These are phyloP conservation scores for Pogostemon cablin DNA, from an alignment of 257 asterid species.

Conservation along the genomic window DNA sequence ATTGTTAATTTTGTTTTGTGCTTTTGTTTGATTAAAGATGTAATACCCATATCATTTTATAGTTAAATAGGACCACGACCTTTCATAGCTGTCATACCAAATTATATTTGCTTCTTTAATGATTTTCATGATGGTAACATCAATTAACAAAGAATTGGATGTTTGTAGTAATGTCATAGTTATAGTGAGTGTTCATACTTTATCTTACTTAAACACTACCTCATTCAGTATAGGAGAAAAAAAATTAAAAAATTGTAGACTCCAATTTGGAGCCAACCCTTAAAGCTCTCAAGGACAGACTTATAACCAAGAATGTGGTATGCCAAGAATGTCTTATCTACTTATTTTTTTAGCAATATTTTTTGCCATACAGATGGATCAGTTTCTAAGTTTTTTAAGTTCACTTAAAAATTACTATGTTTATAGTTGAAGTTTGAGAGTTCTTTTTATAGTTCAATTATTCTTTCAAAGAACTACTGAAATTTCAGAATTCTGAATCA, in stretches of 20 bases:
- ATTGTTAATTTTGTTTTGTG: too few species aligned
- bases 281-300: conserved; percentile 96
- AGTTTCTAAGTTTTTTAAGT: too few species aligned
- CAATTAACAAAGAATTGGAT: not conserved
- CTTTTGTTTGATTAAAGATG: too few species aligned
- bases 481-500: too few species aligned
- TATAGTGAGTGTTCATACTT: not conserved
- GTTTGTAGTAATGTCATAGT: not conserved
- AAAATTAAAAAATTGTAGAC: conserved; percentile 69
- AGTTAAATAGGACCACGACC: too few species aligned
- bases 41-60: too few species aligned
- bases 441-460: too few species aligned
- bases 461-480: too few species aligned
- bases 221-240: conserved; percentile 83
- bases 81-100: not conserved
- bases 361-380: too few species aligned
- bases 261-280: conserved; percentile 90
- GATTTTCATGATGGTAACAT: not conserved
- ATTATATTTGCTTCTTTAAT: not conserved
- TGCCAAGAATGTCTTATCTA: conserved; percentile 29
- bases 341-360: not conserved
- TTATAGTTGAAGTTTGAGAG: too few species aligned
- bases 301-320: conserved; percentile 99
- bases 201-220: not conserved
- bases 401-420: too few species aligned